Evolutionary conservation across 169 alveolate species (phyloP), one percentile per base, ranked within the genome.

Genomic region (Plasmodium falciparum): DNA sequence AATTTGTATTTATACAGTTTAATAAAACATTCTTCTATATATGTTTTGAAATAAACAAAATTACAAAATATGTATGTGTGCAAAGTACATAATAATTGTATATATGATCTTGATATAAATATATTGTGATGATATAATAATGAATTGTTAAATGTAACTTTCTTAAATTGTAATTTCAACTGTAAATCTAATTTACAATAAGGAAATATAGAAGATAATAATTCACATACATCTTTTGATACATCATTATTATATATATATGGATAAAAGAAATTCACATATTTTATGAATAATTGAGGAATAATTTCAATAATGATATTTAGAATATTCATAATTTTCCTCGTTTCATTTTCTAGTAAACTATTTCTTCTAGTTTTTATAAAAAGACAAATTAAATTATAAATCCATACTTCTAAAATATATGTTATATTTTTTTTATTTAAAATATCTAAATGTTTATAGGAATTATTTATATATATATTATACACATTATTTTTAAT

Each of bases 201-300:
- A 0, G 92, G 92, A 3, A 86, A 62, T n/a, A 73, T 63, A 17
- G 88, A 72, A 3, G 92, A 86, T 20, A 86, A n/a, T 39, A 86
- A 72, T 39, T 70, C 86, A 50, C 92, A 86, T n/a, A 86, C 75
- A 73, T 86, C 92, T 52, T 73, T 86, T 1, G 92, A 72, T 20
- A 86, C 76, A 47, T 71, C 92, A n/a, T 86, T 73, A 47, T 86
- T 70, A 45, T 73, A 73, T 22, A 86, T 86, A 54, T 86, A 86
- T 0, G 75, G 74, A 62, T 86, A 86, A 29, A 86, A 86, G 33
- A 86, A 86, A 22, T 33, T 65, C n/a, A 86, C 20, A 72, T 86
- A 86, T 62, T 52, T 86, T 33, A 73, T 73, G 62, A 86, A 86
- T 61, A 86, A 6, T 22, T 54, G 15, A 12, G 92, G 92, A 45